A percentile compares a stretch with the other conserved stretches of the same genome.
Evolutionary conservation across 176 grass and related monocot species (phyloP).

Genomic region (Juncus effusus): DNA sequence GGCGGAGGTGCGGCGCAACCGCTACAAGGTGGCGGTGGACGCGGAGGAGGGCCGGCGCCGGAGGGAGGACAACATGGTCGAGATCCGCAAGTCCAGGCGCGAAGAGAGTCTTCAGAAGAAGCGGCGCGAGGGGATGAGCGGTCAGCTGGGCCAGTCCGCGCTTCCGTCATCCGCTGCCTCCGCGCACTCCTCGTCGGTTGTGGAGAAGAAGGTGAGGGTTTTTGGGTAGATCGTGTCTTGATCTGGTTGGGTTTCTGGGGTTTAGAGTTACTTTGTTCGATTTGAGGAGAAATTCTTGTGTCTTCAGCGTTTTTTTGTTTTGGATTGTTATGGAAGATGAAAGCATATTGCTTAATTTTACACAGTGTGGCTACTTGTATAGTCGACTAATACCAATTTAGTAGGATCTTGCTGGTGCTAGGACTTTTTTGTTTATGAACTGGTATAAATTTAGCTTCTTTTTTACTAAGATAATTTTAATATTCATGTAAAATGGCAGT

Average conservation of each 20-base stretch:
- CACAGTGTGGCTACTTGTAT: no score
- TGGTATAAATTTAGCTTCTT: no score
- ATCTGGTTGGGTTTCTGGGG: constrained; percentile 20
- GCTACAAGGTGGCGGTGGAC: constrained; percentile 90
- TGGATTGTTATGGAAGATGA: no score
- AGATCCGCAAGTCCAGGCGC: constrained; percentile 86
- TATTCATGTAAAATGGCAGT: constrained; percentile 29
- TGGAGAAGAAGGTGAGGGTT: constrained; percentile 77
- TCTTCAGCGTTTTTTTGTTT: no score
- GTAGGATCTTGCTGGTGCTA: no score
- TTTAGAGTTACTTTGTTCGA: constrained; percentile 13
- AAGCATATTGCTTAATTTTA: no score
- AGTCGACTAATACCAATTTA: no score
- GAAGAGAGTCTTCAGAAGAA: constrained; percentile 97
- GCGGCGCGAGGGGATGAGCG: constrained; percentile 73
- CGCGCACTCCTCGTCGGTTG: constrained; percentile 25
- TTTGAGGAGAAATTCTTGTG: background rate
- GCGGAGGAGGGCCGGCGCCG: constrained; percentile 86
- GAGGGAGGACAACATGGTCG: constrained; percentile 97
- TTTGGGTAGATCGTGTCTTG: background rate
- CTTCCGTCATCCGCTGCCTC: constrained; percentile 25
- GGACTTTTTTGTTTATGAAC: no score
- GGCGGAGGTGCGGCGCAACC: constrained; percentile 67
- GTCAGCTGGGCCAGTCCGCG: constrained; percentile 39
- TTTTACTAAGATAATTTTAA: no score